Evolutionary conservation across 2,329 filamentous ascomycete species (phyloP).

Genomic region (Madurella mycetomatis): DNA sequence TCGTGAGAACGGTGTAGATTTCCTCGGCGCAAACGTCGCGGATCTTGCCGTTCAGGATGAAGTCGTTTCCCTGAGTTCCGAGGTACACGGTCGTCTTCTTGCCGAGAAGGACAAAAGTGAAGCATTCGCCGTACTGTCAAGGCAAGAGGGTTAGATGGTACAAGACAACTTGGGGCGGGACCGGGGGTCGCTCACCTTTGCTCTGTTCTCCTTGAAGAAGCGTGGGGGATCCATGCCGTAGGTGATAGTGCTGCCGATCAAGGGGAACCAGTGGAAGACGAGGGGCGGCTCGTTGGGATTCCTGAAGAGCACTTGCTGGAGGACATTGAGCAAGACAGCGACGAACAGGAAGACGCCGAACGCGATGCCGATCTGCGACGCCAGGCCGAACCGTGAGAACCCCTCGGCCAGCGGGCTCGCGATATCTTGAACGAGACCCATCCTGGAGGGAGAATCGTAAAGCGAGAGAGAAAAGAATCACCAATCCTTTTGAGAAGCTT

Average conservation of each 20-base stretch:
- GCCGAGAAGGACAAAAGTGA: slow-evolving; percentile 51
- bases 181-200: slow-evolving; percentile 51
- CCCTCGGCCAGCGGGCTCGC: slow-evolving; percentile 48
- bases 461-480: background rate
- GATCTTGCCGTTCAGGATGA: slow-evolving; percentile 52
- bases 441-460: slow-evolving; percentile 26
- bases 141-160: slow-evolving; percentile 4
- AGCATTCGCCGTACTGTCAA: slow-evolving; percentile 47
- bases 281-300: slow-evolving; percentile 77
- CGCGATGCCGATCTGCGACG: slow-evolving; percentile 44
- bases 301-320: slow-evolving; percentile 73
- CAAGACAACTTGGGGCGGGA: background rate
- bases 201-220: slow-evolving; percentile 72
- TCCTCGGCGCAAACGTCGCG: slow-evolving; percentile 52
- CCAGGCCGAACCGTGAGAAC: slow-evolving; percentile 45
- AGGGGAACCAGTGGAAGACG: slow-evolving; percentile 76
- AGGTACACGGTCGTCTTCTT: slow-evolving; percentile 48
- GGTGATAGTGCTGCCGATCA: slow-evolving; percentile 84
- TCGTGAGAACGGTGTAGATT: slow-evolving; percentile 48
- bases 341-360: slow-evolving; percentile 44
- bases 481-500: background rate
- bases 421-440: slow-evolving; percentile 54
- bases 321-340: slow-evolving; percentile 71
- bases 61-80: slow-evolving; percentile 50
- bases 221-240: slow-evolving; percentile 92